Evolutionary conservation across 2,329 filamentous ascomycete genomes (phyloP).

Genomic region (Scytalidium sp.): DNA sequence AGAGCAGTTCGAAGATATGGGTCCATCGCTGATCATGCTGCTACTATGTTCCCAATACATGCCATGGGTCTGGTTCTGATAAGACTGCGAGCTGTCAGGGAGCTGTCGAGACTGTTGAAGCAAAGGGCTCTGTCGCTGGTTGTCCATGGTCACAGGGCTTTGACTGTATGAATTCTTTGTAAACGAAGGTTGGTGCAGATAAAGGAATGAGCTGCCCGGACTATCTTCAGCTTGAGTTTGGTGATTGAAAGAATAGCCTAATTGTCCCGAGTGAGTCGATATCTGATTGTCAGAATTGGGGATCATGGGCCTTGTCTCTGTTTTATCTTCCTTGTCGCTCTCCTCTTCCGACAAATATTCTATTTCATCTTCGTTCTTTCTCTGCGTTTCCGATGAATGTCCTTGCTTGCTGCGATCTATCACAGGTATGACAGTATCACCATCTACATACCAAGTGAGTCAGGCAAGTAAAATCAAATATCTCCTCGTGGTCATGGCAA

Average conservation of each 20-base stretch:
- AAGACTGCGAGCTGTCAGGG: constrained; percentile 9
- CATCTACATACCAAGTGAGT: not conserved
- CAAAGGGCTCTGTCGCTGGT: constrained; percentile 12
- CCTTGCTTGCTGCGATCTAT: constrained; percentile 3
- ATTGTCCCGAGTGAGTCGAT: constrained; percentile 15
- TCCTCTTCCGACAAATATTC: no score
- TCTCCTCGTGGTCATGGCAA: not conserved
- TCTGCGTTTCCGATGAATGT: not conserved
- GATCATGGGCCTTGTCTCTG: constrained; percentile 7
- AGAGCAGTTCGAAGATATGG: constrained; percentile 12
- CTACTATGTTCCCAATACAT: constrained; percentile 12
- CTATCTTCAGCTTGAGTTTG: constrained; percentile 13
- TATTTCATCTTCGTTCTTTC: no score
- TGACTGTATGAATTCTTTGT: constrained; percentile 5
- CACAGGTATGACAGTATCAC: not conserved
- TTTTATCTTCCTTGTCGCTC: constrained; percentile 7
- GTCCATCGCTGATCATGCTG: constrained; percentile 11
- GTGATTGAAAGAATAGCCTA: constrained; percentile 9
- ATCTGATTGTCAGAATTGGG: constrained; percentile 17
- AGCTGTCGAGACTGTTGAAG: constrained; percentile 10
- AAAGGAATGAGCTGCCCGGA: not conserved
- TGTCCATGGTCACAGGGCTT: constrained; percentile 3
- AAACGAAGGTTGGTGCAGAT: constrained; percentile 4
- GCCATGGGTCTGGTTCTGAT: constrained; percentile 7
- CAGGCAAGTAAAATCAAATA: not conserved